These are phyloP conservation scores for Leishmania braziliensis DNA, from an alignment of 208 protist genomes.

Conservation along the genomic window DNA sequence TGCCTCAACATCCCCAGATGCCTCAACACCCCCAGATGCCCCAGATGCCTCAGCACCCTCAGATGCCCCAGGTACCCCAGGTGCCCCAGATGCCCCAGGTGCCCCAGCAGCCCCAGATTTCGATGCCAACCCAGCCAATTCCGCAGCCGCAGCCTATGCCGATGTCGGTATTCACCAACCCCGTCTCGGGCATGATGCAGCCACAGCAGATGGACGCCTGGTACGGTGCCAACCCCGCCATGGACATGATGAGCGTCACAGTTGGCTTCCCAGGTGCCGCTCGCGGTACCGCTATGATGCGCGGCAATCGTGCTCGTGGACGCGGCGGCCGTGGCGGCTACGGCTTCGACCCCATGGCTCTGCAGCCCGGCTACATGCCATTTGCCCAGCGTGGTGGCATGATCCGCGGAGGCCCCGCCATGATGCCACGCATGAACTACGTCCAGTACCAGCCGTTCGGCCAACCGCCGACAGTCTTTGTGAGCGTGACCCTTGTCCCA, in stretches of 20 bases:
- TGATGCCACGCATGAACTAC: slow-evolving; percentile 44
- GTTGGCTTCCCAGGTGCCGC: slow-evolving; percentile 19
- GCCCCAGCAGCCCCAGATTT: neutral
- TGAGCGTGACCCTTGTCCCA: slow-evolving; percentile 81
- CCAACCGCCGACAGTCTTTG: slow-evolving; percentile 63
- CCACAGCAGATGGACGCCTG: slow-evolving; percentile 30
- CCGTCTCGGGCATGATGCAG: slow-evolving; percentile 20
- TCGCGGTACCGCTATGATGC: slow-evolving; percentile 21
- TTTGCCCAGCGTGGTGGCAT: slow-evolving; percentile 24
- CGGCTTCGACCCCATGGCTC: slow-evolving; percentile 47
- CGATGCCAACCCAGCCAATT: neutral
- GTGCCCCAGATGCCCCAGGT: slow-evolving; percentile 21
- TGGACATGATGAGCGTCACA: slow-evolving; percentile 30
- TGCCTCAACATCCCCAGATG: slow-evolving; percentile 15
- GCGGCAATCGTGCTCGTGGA: slow-evolving; percentile 35
- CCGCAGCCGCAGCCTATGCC: neutral
- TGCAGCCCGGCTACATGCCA: slow-evolving; percentile 19
- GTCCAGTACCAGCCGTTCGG: slow-evolving; percentile 33
- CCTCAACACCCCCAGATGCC: slow-evolving; percentile 12
- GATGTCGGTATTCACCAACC: slow-evolving; percentile 35
- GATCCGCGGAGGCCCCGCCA: slow-evolving; percentile 30
- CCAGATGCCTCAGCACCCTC: slow-evolving; percentile 10
- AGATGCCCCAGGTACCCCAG: slow-evolving; percentile 14
- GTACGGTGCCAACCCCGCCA: slow-evolving; percentile 27
- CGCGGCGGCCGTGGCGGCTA: slow-evolving; percentile 36